Evolutionary conservation across 176 grass and related monocot species (phyloP), one percentile per base, ranked within the genome.

Genomic region (Bromus sterilis): DNA sequence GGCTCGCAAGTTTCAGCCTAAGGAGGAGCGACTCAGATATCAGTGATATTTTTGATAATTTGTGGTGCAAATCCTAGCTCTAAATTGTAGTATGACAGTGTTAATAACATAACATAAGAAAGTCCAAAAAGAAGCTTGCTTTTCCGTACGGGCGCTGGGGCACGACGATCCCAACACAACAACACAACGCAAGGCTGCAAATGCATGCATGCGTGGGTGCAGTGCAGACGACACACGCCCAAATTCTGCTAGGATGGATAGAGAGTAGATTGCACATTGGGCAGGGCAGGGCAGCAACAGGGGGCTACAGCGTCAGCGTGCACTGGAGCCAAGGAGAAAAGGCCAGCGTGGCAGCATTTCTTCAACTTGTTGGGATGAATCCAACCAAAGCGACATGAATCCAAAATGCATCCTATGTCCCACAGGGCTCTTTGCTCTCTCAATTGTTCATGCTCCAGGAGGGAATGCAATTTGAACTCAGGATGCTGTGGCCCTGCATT

Each of bases 261-360:
- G n/a, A n/a, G n/a, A n/a, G n/a, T n/a, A 6, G 46, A 44, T 12
- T 44, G 25, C 16, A 15, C 64, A 46, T 35, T 14, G 74, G n/a
- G n/a, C n/a, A n/a, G n/a, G n/a, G n/a, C n/a, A n/a, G n/a, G n/a
- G 33, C 42, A 75, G 23, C 35, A 56, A 58, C 23, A 31, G 65
- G 26, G 53, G 51, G 29, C 39, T 37, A 82, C 80, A 79, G 4
- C 46, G 16, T 20, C 16, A n/a, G n/a, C n/a, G 5, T 18, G 46
- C 67, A 66, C 66, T 37, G 15, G 31, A 33, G 13, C 21, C 49
- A 72, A 71, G 80, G 33, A 43, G 60, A 79, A 48, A 61, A 46
- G 7, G 41, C 56, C 71, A 76, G 71, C 70, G 33, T 75, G 69
- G 79, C 66, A 72, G 55, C 20, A 61, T 73, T 82, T 46, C 36